Conservation (phyloP, 768 basidiomycete genomes). For the Chiua virens region DNA sequence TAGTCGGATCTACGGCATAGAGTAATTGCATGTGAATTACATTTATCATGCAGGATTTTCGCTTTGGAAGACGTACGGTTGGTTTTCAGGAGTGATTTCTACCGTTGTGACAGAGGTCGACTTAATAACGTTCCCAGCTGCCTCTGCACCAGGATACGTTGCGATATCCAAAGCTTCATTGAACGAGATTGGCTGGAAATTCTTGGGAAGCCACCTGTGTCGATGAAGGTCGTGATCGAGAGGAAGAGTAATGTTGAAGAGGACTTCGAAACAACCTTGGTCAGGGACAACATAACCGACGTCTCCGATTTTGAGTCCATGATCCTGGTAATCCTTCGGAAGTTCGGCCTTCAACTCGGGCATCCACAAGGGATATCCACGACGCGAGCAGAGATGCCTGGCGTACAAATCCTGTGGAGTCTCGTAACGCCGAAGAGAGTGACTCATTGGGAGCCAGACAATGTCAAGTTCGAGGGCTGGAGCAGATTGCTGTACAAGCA, state of each 20-base stretch:
- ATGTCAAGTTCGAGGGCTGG: no score
- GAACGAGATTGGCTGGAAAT: not conserved
- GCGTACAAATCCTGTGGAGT: not conserved
- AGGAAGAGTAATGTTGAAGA: not conserved
- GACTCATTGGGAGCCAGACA: no score
- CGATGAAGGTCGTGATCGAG: not conserved
- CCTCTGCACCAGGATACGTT: not conserved
- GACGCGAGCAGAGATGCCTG: not conserved
- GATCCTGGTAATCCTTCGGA: not conserved
- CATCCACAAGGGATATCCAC: not conserved
- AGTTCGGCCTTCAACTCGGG: not conserved
- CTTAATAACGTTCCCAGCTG: not conserved
- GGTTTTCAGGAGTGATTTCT: not conserved
- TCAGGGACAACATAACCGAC: not conserved
- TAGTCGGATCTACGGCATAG: not conserved
- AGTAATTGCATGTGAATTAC: no score
- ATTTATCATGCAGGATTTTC: no score
- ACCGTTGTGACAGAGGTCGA: not conserved
- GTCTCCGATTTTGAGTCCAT: conserved; percentile 1
- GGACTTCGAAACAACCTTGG: not conserved
- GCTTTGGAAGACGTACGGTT: not conserved
- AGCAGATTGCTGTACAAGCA: no score
- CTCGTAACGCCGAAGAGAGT: not conserved
- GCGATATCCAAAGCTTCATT: not conserved
- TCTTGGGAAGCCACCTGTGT: not conserved